Evolutionary conservation across 352 stramenopile genomes (phyloP).

Genomic region (Globisporangium acanthophoron): DNA sequence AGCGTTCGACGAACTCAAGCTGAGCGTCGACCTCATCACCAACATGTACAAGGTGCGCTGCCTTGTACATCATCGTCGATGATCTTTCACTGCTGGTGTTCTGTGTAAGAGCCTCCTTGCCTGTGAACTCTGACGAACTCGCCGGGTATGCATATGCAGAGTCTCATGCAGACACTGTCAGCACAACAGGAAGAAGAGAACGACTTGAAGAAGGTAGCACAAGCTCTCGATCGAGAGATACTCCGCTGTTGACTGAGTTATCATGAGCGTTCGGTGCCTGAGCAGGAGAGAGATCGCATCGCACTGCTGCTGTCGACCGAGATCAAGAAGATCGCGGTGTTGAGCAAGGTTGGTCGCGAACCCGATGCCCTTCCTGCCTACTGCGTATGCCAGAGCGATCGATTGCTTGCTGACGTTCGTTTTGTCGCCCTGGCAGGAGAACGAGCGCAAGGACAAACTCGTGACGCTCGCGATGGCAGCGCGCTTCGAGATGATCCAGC

Average conservation of each 20-base stretch:
- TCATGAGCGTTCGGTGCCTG: background rate
- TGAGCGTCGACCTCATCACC: slow-evolving; percentile 81
- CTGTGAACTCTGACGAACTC: background rate
- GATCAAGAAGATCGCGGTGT: slow-evolving; percentile 71
- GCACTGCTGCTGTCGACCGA: slow-evolving; percentile 43
- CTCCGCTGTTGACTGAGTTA: background rate
- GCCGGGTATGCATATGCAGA: slow-evolving; percentile 11
- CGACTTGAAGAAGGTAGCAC: slow-evolving; percentile 37
- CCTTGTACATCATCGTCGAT: background rate
- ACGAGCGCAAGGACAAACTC: slow-evolving; percentile 66
- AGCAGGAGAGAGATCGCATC: slow-evolving; percentile 48
- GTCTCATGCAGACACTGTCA: slow-evolving; percentile 40
- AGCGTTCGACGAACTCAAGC: slow-evolving; percentile 68
- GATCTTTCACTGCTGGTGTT: background rate
- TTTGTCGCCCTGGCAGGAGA: slow-evolving; percentile 25
- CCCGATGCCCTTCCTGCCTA: background rate
- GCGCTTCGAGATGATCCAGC: slow-evolving; percentile 60
- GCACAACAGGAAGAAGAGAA: slow-evolving; percentile 52
- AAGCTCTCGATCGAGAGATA: background rate
- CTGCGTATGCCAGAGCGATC: background rate
- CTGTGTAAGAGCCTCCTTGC: background rate
- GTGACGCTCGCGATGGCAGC: slow-evolving; percentile 74
- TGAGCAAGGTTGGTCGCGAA: slow-evolving; percentile 42
- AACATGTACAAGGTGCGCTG: slow-evolving; percentile 79
- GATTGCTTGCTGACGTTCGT: background rate